Percentiles rank a stretch among this genome's conserved stretches.
These are phyloP conservation scores for Citrullus mucosospermus DNA, from an alignment of 306 rosid species.

Conservation along the genomic window DNA sequence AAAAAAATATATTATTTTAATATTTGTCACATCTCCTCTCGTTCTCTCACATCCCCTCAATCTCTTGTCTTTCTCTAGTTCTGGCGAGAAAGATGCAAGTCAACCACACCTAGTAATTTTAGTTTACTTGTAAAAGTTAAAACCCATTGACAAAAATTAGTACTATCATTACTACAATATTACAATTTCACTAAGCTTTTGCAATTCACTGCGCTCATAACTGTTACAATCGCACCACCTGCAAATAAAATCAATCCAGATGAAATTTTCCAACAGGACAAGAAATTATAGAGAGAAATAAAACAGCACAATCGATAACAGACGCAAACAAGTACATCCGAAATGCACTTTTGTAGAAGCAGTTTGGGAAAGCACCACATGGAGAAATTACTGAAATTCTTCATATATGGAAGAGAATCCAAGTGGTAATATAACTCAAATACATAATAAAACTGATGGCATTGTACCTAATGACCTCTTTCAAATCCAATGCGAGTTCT, in stretches of 20 bases:
- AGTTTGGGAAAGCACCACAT: neutral
- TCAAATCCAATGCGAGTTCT: slow-evolving; percentile 79
- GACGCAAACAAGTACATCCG: neutral
- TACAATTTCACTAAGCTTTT: too few species aligned
- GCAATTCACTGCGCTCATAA: too few species aligned
- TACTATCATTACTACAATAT: too few species aligned
- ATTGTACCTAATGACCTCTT: slow-evolving; percentile 37
- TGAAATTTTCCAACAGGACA: neutral
- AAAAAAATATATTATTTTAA: too few species aligned
- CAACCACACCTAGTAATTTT: neutral
- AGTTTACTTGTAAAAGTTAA: too few species aligned
- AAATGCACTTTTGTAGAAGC: neutral
- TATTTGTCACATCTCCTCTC: too few species aligned
- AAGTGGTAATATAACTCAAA: neutral
- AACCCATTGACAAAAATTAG: too few species aligned
- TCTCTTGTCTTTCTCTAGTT: too few species aligned
- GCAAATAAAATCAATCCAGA: neutral
- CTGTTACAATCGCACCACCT: neutral
- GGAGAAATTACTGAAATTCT: neutral
- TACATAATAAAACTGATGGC: neutral
- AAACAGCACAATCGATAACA: neutral
- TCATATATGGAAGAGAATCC: neutral
- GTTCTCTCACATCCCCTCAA: too few species aligned
- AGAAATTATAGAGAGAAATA: neutral
- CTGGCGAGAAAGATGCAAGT: too few species aligned